Base-by-base conservation (phyloP, 2,329 filamentous ascomycete species). In the Conoideocrella luteorostrata region DNA sequence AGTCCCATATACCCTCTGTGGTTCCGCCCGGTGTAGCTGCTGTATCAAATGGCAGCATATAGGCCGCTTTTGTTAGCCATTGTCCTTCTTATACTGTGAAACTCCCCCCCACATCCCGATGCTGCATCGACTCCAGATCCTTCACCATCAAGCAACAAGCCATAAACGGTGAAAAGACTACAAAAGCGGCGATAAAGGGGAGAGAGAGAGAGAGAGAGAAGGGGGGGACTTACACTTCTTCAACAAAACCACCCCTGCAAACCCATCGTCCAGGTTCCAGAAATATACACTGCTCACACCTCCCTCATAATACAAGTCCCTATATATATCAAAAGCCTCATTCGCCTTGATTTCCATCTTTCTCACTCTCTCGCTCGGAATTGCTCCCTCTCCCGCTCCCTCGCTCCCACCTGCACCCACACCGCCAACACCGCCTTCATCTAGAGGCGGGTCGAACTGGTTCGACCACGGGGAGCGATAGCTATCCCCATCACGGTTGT, bases 401-500 rank as follows among this genome's bases (percentile, higher is more conserved):
- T 79, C 77, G 50, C 69, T 78, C n/a, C 71, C 73, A 11, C 67
- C 73, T 2, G 69, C 67, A 7, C 73, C 71, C 3, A 75, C 68
- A 22, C 72, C 76, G 21, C 74, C 74, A 1, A 62, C 60, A 13
- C 80, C 78, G 39, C 74, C 76, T 52, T 77, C 77, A 52, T 86
- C 84, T 47, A 95, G 77, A 12, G 89, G 86, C 15, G 91, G 93
- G 63, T 97, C 89, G 66, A 98, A 98, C 68, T 95, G 86, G 70
- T 97, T 97, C 70, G 85, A 93, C 93, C 93, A 98, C n/a, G 93
- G 93, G 52, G 88, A 95, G 50, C 93, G 86, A 77, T 95, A 95
- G 69, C 86, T 94, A 71, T 96, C 91, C 50, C 93, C 93, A 68
- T 98, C 93, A 52, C 93, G 90, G 77, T 98, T 98, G 78, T 98